phyloP scores from a whole-genome alignment of 2,329 filamentous ascomycete species.

The Xylaria sp. region DNA sequence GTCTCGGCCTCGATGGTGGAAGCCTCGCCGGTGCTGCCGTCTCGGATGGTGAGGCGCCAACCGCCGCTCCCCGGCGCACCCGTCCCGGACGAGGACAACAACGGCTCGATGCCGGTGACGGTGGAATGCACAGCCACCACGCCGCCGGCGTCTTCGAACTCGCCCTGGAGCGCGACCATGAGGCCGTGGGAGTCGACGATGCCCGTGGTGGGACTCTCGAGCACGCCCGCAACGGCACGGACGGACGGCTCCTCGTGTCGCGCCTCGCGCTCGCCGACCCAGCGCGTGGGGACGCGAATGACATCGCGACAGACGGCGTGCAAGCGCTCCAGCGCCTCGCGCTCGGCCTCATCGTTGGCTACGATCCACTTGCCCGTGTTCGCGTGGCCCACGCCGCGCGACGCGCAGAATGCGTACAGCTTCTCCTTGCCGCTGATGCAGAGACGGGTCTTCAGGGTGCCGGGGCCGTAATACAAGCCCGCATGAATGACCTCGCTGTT shows the following conservation, averaged over 20 bases:
- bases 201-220: constrained; percentile 88
- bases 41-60: constrained; percentile 73
- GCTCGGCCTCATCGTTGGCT: constrained; percentile 79
- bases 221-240: constrained; percentile 73
- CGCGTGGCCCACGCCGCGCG: constrained; percentile 73
- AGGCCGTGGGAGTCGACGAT: constrained; percentile 89
- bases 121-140: constrained; percentile 74
- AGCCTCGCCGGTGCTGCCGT: constrained; percentile 57
- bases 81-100: constrained; percentile 47
- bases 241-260: constrained; percentile 77
- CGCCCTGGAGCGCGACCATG: constrained; percentile 82
- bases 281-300: constrained; percentile 73
- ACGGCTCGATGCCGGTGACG: constrained; percentile 69
- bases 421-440: constrained; percentile 81
- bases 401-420: constrained; percentile 80
- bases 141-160: constrained; percentile 81
- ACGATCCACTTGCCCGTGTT: constrained; percentile 95
- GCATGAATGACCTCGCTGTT: constrained; percentile 98
- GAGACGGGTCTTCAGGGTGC: constrained; percentile 81
- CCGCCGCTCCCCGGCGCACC: constrained; percentile 61
- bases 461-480: constrained; percentile 85
- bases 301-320: constrained; percentile 56
- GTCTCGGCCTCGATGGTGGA: constrained; percentile 75
- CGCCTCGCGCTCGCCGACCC: constrained; percentile 72
- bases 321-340: constrained; percentile 66